Conservation (phyloP, 352 stramenopile genomes). For the Phytophthora foliorum region DNA sequence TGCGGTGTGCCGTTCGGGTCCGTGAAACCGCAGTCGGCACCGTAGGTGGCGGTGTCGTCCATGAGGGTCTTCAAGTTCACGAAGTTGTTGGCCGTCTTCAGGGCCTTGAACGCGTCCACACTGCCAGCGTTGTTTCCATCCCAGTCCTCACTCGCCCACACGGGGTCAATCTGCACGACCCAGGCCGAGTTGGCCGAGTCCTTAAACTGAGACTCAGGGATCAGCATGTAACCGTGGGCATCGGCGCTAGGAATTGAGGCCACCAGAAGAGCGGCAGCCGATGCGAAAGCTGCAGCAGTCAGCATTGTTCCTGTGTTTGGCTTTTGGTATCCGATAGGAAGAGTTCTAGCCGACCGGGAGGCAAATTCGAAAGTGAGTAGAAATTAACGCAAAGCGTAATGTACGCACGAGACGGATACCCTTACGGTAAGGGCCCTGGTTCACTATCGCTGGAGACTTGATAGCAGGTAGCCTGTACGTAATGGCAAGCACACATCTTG, state of each 20-base stretch:
- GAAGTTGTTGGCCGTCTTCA: constrained; percentile 28
- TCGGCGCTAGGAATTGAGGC: constrained; percentile 13
- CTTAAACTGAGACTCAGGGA: constrained; percentile 30
- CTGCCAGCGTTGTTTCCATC: constrained; percentile 20
- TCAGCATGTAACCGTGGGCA: constrained; percentile 38
- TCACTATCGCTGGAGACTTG: constrained; percentile 4
- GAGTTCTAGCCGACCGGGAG: neutral
- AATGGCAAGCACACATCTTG: constrained; percentile 9
- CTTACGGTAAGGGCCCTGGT: too few relatives aligned
- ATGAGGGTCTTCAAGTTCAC: constrained; percentile 30
- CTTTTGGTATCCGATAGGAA: neutral
- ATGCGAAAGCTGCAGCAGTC: constrained; percentile 19
- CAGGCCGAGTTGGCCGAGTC: constrained; percentile 30
- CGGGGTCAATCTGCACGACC: constrained; percentile 34
- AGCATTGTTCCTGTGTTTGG: constrained; percentile 7
- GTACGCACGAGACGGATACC: neutral
- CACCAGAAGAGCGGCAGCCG: constrained; percentile 18
- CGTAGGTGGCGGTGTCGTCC: constrained; percentile 33
- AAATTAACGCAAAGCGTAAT: neutral
- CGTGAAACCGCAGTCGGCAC: constrained; percentile 35
- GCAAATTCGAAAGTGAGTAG: constrained; percentile 13
- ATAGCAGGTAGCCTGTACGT: neutral
- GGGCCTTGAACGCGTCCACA: constrained; percentile 13
- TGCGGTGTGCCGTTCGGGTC: constrained; percentile 27
- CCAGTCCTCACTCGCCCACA: constrained; percentile 28